Evolutionary conservation across 208 protist species (phyloP), one percentile per base, ranked within the genome.

Genomic region (Leishmania gerbilli): DNA sequence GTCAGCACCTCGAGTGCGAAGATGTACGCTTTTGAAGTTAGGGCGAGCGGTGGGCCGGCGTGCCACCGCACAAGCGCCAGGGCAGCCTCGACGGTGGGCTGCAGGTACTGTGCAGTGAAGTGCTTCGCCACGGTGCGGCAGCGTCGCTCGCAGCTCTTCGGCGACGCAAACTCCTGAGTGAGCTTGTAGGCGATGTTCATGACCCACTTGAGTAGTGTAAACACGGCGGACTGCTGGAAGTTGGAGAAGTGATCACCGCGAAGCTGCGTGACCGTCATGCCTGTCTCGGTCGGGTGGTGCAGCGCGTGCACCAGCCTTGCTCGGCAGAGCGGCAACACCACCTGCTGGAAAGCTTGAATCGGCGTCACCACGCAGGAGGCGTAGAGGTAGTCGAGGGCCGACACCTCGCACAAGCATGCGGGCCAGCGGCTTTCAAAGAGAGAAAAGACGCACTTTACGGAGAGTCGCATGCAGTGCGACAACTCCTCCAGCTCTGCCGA

Each of bases 11-110:
- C 93, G 15, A 97, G 88, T 1, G 90, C 81, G 71, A 96, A 77
- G 79, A 97, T 97, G 85, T 95, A 95, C 31, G 92, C 92, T 80
- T 96, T 96, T 31, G 92, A 96, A n/a, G 88, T 96, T 31, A 97
- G 77, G 34, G 82, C 74, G 62, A 88, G 60, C 55, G 87, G 81
- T 24, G 87, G 83, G 34, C 62, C 58, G 24, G 87, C 82, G 81
- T 97, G 94, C 94, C 94, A 97, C 19, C 91, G 89, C 74, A 96
- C 90, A 45, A 97, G 71, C 51, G 85, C 79, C 75, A 96, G 85
- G 34, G 92, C 84, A 4, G 84, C 76, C 74, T 90, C 86, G 17
- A 88, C 90, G 65, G 91, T 81, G 21, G 62, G 67, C 45, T 60
- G 62, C 60, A 95, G 69, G 76, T 92, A 92, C 31, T 80, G 53